Base-by-base conservation (phyloP, 106 monocot genomes). In the Dendrobium nobile region DNA sequence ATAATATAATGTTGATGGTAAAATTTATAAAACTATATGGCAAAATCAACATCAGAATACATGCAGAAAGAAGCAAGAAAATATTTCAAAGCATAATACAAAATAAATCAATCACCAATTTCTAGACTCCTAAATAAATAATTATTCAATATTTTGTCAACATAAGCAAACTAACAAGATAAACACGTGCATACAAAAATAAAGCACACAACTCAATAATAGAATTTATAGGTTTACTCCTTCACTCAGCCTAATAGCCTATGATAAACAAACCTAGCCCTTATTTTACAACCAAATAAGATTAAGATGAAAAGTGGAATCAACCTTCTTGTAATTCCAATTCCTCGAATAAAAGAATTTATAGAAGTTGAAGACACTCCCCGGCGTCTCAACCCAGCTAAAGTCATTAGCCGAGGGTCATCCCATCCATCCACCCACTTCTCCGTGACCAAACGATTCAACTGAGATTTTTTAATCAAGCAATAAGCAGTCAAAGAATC, bases 271-370 rank as follows among this genome's bases (percentile, higher is more conserved):
- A 65, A 24, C 6, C 64, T 24, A 65, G 1, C 37, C 11, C 28
- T 2, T 33, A 70, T 13, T 70, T 37, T 15, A 70, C 31, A 70
- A 37, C 7, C 1, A 70, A 37, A 70, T 37, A 70, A 70, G 4
- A 6, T 64, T 56, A n/a, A 40, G 2, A 79, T 2, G 64, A n/a
- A 37, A 65, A 45, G 8, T 54, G 18, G 15, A 42, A 43, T 28
- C 4, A 73, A 99, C 98, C 98, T 99, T 92, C 98, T 95, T 58
- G 98, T 99, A 51, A 99, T 99, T 84, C 98, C 98, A 67, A 99
- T 83, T 89, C 98, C 98, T 79, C 98, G 80, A 87, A 99, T 86
- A 75, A 99, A 99, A 67, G 87, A 76, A 85, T 95, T 95, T 75
- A 99, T 95, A 77, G 98, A 78, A 85, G 98, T 86, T 58, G 98